Percentiles rank a stretch among this genome's conserved stretches.
Conservation (phyloP, 306 rosid species). For the Ziziphus jujuba region DNA sequence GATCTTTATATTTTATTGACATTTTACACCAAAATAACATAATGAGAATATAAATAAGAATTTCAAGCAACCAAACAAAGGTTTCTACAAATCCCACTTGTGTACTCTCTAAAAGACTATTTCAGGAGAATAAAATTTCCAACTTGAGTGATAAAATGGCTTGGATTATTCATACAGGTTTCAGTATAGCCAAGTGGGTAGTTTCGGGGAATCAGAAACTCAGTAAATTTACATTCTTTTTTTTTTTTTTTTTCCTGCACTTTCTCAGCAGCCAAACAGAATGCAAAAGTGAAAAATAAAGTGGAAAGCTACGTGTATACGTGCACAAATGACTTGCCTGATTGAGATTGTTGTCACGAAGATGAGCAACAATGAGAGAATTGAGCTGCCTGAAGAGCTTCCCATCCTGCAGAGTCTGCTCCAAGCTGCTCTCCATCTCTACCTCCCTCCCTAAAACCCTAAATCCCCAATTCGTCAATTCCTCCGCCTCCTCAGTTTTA, state of each 20-base stretch:
- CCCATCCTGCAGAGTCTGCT: slow-evolving; percentile 63
- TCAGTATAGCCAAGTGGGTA: not conserved
- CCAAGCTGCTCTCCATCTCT: slow-evolving; percentile 57
- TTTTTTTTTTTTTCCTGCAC: not conserved
- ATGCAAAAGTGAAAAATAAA: not conserved
- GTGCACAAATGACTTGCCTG: slow-evolving; percentile 43
- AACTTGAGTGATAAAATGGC: not conserved
- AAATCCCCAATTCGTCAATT: not conserved
- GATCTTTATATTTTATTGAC: not conserved
- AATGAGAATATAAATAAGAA: not conserved
- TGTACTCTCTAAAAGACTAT: not conserved
- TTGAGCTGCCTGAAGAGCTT: slow-evolving; percentile 70
- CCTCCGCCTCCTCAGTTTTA: not conserved
- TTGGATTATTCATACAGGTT: not conserved
- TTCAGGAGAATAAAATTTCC: not conserved
- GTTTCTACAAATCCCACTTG: not conserved
- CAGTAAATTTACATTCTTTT: not conserved
- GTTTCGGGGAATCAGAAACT: not conserved
- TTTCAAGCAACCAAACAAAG: not conserved
- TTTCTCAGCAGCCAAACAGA: slow-evolving; percentile 17
- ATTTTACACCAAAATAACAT: not conserved
- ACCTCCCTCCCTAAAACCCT: not conserved
- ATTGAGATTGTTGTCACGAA: slow-evolving; percentile 70
- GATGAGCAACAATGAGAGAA: slow-evolving; percentile 86
- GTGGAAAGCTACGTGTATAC: not conserved